phyloP scores from a whole-genome alignment of 495 filamentous ascomycete genomes.

The Apiosordaria backusii region DNA sequence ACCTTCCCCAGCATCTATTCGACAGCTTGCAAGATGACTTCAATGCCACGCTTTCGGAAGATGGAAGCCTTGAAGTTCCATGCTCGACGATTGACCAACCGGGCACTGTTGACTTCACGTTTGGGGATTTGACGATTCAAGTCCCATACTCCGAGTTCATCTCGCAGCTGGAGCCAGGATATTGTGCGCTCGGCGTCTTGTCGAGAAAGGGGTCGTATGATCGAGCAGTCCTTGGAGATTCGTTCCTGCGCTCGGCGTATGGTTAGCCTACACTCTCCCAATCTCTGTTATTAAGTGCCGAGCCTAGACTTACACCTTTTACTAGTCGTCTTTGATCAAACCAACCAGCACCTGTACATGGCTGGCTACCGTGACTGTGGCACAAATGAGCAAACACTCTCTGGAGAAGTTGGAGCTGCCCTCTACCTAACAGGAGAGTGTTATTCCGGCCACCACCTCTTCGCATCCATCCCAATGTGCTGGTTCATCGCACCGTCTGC shows the following conservation, averaged over 20 bases:
- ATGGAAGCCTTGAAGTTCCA: constrained; percentile 53
- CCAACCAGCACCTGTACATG: constrained; percentile 19
- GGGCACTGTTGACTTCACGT: constrained; percentile 64
- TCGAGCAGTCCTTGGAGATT: constrained; percentile 70
- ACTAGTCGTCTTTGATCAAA: constrained; percentile 26
- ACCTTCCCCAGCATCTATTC: constrained; percentile 65
- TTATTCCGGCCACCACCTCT: neutral
- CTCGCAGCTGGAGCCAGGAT: constrained; percentile 43
- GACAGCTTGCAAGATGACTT: constrained; percentile 59
- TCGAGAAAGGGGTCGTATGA: constrained; percentile 51
- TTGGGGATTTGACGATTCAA: constrained; percentile 61
- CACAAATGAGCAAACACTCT: constrained; percentile 18
- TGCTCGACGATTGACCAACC: constrained; percentile 60
- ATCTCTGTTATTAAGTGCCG: neutral
- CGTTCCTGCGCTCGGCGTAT: constrained; percentile 78
- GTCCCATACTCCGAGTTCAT: constrained; percentile 53
- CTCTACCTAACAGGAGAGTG: constrained; percentile 14
- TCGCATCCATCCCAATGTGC: neutral
- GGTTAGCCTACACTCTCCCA: constrained; percentile 28
- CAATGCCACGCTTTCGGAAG: constrained; percentile 46
- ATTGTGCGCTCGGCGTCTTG: constrained; percentile 65
- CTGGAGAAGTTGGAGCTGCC: constrained; percentile 9
- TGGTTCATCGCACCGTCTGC: neutral
- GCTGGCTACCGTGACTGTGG: constrained; percentile 25
- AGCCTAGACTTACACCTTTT: neutral